phyloP scores from a whole-genome alignment of 306 rosid genomes.

The Cicer bijugum region DNA sequence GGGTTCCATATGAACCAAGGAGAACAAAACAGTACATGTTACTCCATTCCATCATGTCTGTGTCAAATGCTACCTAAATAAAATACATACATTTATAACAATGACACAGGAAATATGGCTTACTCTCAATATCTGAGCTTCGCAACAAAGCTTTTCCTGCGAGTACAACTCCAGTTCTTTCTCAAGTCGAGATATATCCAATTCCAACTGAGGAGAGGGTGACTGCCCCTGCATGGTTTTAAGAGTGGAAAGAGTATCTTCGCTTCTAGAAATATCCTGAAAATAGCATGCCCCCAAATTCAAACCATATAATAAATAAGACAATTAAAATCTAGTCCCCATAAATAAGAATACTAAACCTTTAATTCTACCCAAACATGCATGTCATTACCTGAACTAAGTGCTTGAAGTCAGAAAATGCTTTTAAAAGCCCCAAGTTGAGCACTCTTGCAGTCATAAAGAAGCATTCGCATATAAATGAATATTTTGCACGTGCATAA shows the following conservation, averaged over 20 bases:
- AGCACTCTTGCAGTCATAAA: conserved; percentile 98
- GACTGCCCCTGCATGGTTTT: conserved; percentile 76
- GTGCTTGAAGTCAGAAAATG: conserved; percentile 96
- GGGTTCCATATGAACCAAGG: no score
- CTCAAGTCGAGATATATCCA: conserved; percentile 84
- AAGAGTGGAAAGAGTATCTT: conserved; percentile 84
- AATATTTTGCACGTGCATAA: conserved; percentile 57
- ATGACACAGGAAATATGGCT: conserved; percentile 8
- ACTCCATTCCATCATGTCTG: neutral
- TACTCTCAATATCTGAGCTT: conserved; percentile 96
- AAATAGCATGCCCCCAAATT: conserved; percentile 37
- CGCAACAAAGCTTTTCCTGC: conserved; percentile 87
- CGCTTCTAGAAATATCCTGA: conserved; percentile 88
- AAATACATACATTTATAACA: no score
- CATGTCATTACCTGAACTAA: conserved; percentile 78
- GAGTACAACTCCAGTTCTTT: conserved; percentile 82
- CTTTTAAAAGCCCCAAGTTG: conserved; percentile 90
- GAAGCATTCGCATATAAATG: conserved; percentile 98
- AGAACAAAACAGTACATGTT: no score
- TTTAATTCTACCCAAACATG: conserved; percentile 25
- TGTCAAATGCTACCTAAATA: neutral
- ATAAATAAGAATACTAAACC: conserved; percentile 29
- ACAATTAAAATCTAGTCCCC: conserved; percentile 17
- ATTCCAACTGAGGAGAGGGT: conserved; percentile 62
- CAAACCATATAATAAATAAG: conserved; percentile 35